These are phyloP conservation scores for Geranium incanum DNA, from an alignment of 441 rosid genomes.

Conservation along the genomic window DNA sequence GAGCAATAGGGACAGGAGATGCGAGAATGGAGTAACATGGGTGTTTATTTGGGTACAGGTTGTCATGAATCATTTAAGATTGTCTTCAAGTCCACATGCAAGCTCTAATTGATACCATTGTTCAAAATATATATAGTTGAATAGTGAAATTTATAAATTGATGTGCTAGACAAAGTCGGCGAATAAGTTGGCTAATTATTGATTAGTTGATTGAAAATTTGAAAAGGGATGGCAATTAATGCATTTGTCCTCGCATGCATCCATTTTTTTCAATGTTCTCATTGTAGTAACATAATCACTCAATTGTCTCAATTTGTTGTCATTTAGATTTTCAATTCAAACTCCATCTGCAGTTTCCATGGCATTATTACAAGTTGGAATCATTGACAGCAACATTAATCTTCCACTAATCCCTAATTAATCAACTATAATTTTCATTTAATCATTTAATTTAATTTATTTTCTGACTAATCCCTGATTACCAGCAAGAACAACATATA, in stretches of 20 bases:
- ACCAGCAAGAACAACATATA: too few relatives aligned
- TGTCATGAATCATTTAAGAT: neutral
- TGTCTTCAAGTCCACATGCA: neutral
- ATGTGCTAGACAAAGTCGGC: neutral
- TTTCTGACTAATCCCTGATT: too few relatives aligned
- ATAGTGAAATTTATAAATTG: too few relatives aligned
- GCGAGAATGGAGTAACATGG: neutral
- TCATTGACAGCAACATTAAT: too few relatives aligned
- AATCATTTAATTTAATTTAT: too few relatives aligned
- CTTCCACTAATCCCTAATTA: too few relatives aligned
- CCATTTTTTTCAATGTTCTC: neutral
- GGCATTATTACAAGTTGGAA: too few relatives aligned
- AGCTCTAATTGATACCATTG: neutral
- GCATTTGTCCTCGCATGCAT: neutral
- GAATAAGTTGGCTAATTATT: neutral
- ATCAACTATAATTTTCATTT: too few relatives aligned
- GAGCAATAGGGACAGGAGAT: neutral
- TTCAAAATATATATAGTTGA: too few relatives aligned
- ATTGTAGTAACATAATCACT: too few relatives aligned
- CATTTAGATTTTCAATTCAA: too few relatives aligned
- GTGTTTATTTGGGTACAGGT: neutral
- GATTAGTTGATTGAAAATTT: neutral
- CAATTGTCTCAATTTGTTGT: too few relatives aligned
- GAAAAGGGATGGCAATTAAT: neutral
- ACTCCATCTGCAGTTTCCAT: neutral